Percentiles rank a stretch among this genome's conserved stretches.
Conservation (phyloP, 78 protist genomes). For the Chrysochromulina tobinii region DNA sequence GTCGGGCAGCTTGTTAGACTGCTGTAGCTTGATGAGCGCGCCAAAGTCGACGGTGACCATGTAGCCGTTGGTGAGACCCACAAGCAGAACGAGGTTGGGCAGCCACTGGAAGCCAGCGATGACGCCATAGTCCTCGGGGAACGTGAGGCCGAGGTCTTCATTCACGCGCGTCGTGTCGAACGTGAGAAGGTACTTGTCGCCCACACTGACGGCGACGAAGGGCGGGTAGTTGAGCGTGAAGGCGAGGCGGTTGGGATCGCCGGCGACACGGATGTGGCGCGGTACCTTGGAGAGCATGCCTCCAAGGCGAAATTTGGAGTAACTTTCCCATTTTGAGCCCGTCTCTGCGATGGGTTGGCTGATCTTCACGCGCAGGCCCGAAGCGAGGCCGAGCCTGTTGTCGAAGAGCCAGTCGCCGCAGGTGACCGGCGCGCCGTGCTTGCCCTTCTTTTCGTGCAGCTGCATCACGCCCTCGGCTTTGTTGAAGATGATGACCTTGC, state of each 20-base stretch:
- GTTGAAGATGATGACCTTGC: constrained; percentile 19
- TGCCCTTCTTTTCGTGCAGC: neutral
- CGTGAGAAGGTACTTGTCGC: neutral
- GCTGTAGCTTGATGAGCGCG: neutral
- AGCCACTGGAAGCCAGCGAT: neutral
- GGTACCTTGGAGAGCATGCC: neutral
- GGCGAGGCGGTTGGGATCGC: neutral
- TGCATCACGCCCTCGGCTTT: neutral
- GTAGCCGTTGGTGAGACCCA: neutral
- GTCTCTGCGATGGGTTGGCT: neutral
- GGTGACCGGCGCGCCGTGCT: neutral
- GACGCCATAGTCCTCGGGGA: constrained; percentile 21
- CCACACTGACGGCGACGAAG: neutral
- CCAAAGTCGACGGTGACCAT: neutral
- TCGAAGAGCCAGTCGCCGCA: constrained; percentile 17
- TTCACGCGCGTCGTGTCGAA: neutral
- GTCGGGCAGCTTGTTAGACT: neutral
- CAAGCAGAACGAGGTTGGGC: neutral
- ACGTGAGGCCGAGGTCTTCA: constrained; percentile 15
- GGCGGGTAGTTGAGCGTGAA: neutral
- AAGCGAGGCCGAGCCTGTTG: neutral
- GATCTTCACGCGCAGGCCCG: neutral
- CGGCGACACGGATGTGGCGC: neutral
- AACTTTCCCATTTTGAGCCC: neutral
- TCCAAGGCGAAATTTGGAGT: neutral